phyloP scores from a whole-genome alignment of 352 stramenopile genomes.

The Aphanomyces euteiches region DNA sequence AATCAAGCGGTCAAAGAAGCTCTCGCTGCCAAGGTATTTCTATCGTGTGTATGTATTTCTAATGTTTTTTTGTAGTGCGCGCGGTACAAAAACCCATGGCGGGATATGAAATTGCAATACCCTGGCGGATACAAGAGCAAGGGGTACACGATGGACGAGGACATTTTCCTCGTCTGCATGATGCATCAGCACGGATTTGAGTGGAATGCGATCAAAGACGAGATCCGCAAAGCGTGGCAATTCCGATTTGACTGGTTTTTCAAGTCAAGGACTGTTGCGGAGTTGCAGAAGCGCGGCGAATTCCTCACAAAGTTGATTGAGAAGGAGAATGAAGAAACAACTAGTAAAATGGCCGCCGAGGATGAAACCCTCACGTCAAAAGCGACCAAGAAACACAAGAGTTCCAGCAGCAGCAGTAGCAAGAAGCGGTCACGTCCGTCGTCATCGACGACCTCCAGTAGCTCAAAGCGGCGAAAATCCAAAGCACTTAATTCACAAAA shows the following conservation, averaged over 20 bases:
- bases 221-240: conserved; percentile 97
- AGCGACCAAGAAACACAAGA: conserved; percentile 57
- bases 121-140: conserved; percentile 90
- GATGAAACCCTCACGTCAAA: conserved; percentile 79
- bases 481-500: neutral
- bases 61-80: conserved; percentile 47
- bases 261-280: conserved; percentile 95
- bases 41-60: neutral
- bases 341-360: conserved; percentile 64
- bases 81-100: conserved; percentile 90
- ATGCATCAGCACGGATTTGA: conserved; percentile 97
- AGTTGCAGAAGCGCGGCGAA: conserved; percentile 96
- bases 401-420: conserved; percentile 24
- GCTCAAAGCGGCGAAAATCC: conserved; percentile 26
- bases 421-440: conserved; percentile 27
- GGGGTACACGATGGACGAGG: conserved; percentile 95
- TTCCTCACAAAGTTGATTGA: conserved; percentile 94
- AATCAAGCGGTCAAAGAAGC: conserved; percentile 95
- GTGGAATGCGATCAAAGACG: conserved; percentile 96
- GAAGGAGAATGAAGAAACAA: conserved; percentile 89
- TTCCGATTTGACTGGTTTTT: conserved; percentile 99
- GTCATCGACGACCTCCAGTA: conserved; percentile 15
- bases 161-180: conserved; percentile 98
- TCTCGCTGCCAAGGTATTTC: conserved; percentile 91
- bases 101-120: conserved; percentile 85